phyloP scores from a whole-genome alignment of 2,329 filamentous ascomycete species.

The Verticillium albo-atrum region DNA sequence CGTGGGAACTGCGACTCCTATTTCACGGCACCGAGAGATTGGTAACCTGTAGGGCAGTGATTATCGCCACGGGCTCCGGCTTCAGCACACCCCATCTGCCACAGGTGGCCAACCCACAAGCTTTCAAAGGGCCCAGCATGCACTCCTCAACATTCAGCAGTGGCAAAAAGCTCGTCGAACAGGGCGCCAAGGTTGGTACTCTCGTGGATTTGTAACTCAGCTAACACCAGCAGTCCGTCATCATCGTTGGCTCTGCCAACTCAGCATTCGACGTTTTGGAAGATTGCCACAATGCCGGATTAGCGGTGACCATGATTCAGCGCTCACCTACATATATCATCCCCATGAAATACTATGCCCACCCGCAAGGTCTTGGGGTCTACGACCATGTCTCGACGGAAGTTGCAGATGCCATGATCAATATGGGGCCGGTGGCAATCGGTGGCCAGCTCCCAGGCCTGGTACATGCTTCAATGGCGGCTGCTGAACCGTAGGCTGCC shows the following conservation, averaged over 20 bases:
- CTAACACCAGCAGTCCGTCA: conserved; percentile 15
- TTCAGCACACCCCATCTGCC: conserved; percentile 19
- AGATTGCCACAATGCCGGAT: conserved; percentile 24
- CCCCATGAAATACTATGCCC: conserved; percentile 22
- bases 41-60: conserved; percentile 15
- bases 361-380: conserved; percentile 19
- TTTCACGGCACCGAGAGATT: neutral
- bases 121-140: conserved; percentile 18
- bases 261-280: conserved; percentile 34
- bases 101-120: conserved; percentile 9
- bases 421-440: neutral
- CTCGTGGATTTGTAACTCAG: conserved; percentile 2
- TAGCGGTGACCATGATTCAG: conserved; percentile 27
- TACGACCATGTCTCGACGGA: conserved; percentile 21
- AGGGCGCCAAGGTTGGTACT: conserved; percentile 11
- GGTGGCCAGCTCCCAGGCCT: conserved; percentile 3
- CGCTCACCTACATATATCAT: conserved; percentile 29
- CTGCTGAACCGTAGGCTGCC: conserved; percentile 9
- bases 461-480: conserved; percentile 3
- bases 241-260: conserved; percentile 34
- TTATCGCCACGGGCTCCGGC: conserved; percentile 19
- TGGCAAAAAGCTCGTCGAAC: conserved; percentile 10
- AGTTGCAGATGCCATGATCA: conserved; percentile 14
- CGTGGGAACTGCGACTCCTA: conserved; percentile 17
- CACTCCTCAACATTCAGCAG: conserved; percentile 20